phyloP scores from a whole-genome alignment of 176 grass and related monocot genomes.

The Poa annua region DNA sequence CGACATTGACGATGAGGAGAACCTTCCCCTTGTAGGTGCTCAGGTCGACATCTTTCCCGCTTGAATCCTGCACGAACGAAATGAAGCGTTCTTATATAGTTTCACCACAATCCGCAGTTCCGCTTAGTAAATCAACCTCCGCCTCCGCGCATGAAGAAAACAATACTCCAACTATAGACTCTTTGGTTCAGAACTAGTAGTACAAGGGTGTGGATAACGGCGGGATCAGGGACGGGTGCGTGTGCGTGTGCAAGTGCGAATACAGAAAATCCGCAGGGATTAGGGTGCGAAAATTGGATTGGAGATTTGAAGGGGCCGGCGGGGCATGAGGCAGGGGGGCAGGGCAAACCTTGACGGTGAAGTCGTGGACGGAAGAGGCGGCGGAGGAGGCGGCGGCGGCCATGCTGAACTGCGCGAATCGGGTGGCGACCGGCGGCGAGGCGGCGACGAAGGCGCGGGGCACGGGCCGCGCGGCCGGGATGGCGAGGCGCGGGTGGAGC shows the following conservation, averaged over 20 bases:
- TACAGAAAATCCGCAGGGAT: not conserved
- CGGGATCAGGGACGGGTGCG: not conserved
- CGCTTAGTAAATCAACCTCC: not conserved
- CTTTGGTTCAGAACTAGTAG: not conserved
- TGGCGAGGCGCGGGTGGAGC: not conserved
- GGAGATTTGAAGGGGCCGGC: not conserved
- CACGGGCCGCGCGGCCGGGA: not conserved
- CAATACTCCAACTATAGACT: not conserved
- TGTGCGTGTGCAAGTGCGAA: conserved; percentile 27
- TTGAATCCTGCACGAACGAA: conserved; percentile 55
- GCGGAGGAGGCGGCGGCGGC: conserved; percentile 47
- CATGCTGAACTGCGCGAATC: conserved; percentile 50
- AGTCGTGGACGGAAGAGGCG: conserved; percentile 66
- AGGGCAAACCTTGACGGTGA: conserved; percentile 74
- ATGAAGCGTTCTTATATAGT: not conserved
- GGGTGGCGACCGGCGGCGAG: conserved; percentile 4
- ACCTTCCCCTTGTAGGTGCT: conserved; percentile 75
- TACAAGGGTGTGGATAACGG: not conserved
- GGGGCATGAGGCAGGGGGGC: not conserved
- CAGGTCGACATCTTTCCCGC: conserved; percentile 61
- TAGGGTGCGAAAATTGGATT: not conserved
- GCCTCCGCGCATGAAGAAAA: not conserved
- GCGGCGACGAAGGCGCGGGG: conserved; percentile 6
- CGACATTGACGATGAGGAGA: conserved; percentile 89
- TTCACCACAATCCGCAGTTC: not conserved